phyloP scores from a whole-genome alignment of 2,329 filamentous ascomycete genomes.

The Beauveria scarabaeidicola region DNA sequence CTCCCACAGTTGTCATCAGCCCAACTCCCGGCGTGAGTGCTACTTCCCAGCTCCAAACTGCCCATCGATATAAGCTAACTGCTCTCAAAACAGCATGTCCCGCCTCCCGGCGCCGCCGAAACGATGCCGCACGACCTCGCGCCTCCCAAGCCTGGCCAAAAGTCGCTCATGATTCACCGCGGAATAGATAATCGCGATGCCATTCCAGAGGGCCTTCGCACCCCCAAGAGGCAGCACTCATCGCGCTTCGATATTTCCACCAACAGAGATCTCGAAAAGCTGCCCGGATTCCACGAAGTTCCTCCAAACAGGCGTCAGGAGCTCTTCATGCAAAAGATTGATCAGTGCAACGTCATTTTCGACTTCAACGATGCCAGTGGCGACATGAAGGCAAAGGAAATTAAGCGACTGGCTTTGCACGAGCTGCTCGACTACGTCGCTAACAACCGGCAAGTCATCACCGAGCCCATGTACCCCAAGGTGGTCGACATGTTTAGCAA shows the following conservation, averaged over 20 bases:
- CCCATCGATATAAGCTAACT: background rate
- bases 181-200: constrained; percentile 80
- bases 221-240: constrained; percentile 92
- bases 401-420: constrained; percentile 92
- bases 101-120: constrained; percentile 86
- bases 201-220: constrained; percentile 87
- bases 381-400: constrained; percentile 99
- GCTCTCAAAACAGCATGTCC: constrained; percentile 60
- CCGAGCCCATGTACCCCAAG: constrained; percentile 95
- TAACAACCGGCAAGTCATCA: constrained; percentile 97
- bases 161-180: constrained; percentile 80
- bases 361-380: constrained; percentile 98
- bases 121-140: constrained; percentile 97
- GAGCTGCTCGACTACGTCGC: constrained; percentile 96
- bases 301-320: constrained; percentile 90
- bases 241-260: constrained; percentile 97
- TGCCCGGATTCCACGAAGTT: constrained; percentile 96
- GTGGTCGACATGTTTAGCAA: constrained; percentile 99
- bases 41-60: background rate
- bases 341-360: constrained; percentile 99
- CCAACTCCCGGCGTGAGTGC: constrained; percentile 77
- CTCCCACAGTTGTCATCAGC: constrained; percentile 88
- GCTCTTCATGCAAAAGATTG: constrained; percentile 99
- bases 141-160: constrained; percentile 83
- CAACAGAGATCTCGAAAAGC: constrained; percentile 91